A percentile compares a stretch with the other conserved stretches of the same genome.
Conservation (phyloP, 2,329 filamentous ascomycete species). For the Cyphellophora attinorum region DNA sequence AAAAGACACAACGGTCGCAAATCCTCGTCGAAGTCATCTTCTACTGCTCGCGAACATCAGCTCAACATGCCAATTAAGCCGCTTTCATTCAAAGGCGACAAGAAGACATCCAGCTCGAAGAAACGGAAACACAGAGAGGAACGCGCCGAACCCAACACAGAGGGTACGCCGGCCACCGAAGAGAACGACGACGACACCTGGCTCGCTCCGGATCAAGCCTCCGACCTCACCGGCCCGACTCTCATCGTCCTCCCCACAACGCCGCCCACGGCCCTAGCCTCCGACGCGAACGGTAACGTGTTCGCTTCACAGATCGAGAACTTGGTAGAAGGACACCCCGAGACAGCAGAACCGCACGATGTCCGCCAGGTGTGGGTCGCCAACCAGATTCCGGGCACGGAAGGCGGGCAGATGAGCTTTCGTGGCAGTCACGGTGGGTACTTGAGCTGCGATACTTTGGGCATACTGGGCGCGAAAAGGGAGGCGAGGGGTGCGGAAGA, state of each 20-base stretch:
- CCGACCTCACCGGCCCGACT: slow-evolving; percentile 72
- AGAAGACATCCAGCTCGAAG: slow-evolving; percentile 76
- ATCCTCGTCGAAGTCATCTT: too few species aligned
- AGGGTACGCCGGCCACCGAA: slow-evolving; percentile 21
- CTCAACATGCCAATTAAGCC: slow-evolving; percentile 60
- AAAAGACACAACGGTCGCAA: too few species aligned
- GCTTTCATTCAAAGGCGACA: slow-evolving; percentile 93
- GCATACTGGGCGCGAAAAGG: slow-evolving; percentile 16
- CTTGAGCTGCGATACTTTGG: slow-evolving; percentile 16
- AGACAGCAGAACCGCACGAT: slow-evolving; percentile 89
- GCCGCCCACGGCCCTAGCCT: slow-evolving; percentile 65
- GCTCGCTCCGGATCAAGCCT: slow-evolving; percentile 69
- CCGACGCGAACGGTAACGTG: slow-evolving; percentile 77
- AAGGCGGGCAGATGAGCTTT: slow-evolving; percentile 58
- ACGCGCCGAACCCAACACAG: slow-evolving; percentile 14
- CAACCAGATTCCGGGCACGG: slow-evolving; percentile 69
- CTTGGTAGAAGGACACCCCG: slow-evolving; percentile 69
- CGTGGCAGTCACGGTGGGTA: slow-evolving; percentile 84
- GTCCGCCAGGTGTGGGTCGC: slow-evolving; percentile 94
- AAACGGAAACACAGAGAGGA: slow-evolving; percentile 46
- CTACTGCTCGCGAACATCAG: too few species aligned
- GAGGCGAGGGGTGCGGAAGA: slow-evolving; percentile 23
- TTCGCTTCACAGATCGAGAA: slow-evolving; percentile 79
- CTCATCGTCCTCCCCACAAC: slow-evolving; percentile 73
- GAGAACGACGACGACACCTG: slow-evolving; percentile 66